phyloP scores from a whole-genome alignment of 768 basidiomycete genomes.

The Agaricus sinodeliciosus region DNA sequence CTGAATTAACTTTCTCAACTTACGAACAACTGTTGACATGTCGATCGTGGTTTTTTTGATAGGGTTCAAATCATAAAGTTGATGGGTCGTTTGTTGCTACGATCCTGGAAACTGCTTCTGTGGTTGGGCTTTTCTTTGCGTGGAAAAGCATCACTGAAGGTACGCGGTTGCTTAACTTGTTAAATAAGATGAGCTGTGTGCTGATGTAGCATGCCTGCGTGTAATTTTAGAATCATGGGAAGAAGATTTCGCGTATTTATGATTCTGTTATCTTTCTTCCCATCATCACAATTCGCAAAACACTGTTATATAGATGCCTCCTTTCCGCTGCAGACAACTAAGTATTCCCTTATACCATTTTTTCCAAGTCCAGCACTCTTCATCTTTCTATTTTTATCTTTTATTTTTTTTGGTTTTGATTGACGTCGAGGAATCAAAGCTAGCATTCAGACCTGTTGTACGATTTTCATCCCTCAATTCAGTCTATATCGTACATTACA shows the following conservation, averaged over 20 bases:
- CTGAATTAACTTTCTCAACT: neutral
- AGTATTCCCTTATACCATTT: too few species aligned
- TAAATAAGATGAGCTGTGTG: neutral
- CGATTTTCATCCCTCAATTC: too few species aligned
- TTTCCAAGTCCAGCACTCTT: too few species aligned
- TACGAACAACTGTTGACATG: neutral
- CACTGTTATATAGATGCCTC: too few species aligned
- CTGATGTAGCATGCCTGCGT: neutral
- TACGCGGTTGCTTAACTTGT: slow-evolving; percentile 24
- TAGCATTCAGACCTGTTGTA: too few species aligned
- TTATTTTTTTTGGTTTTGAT: too few species aligned
- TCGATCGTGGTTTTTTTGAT: neutral
- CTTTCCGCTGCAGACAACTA: too few species aligned
- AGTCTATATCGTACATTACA: too few species aligned
- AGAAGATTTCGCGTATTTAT: slow-evolving; percentile 20
- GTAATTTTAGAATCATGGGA: slow-evolving; percentile 24
- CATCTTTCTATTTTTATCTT: too few species aligned
- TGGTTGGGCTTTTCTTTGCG: slow-evolving; percentile 64
- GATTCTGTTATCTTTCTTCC: slow-evolving; percentile 7
- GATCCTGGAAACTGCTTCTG: slow-evolving; percentile 69
- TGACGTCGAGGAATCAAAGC: too few species aligned
- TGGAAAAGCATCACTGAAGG: slow-evolving; percentile 92
- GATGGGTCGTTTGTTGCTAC: slow-evolving; percentile 90
- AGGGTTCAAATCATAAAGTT: slow-evolving; percentile 61
- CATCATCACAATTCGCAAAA: neutral